phyloP scores from a whole-genome alignment of 345 rosid genomes.

The Pistacia atlantica region DNA sequence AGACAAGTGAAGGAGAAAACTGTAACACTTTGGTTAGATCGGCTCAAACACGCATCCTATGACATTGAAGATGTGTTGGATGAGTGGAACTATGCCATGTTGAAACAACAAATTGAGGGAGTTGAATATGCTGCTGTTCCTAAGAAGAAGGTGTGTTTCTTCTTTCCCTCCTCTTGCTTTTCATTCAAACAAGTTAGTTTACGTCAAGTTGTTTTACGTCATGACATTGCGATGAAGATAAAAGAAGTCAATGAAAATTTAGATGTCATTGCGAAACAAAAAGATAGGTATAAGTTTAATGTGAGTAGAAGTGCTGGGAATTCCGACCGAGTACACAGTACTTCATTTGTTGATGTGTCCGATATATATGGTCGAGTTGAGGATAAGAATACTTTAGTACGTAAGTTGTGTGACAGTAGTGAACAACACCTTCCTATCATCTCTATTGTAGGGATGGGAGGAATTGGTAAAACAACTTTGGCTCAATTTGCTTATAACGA shows the following conservation, averaged over 20 bases:
- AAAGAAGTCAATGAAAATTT: background rate
- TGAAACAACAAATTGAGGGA: background rate
- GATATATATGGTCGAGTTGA: background rate
- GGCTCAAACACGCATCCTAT: background rate
- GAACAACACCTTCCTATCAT: background rate
- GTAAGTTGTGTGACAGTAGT: background rate
- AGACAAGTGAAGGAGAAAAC: background rate
- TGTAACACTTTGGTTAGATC: background rate
- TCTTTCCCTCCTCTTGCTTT: background rate
- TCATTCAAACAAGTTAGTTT: background rate
- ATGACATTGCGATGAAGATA: background rate
- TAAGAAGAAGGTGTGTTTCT: background rate
- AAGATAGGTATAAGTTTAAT: background rate
- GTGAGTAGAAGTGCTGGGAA: too few species aligned
- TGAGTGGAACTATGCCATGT: background rate
- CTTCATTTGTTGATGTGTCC: background rate
- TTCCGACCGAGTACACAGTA: background rate
- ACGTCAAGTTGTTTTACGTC: background rate
- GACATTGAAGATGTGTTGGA: too few species aligned
- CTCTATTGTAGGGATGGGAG: background rate
- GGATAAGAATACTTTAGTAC: background rate
- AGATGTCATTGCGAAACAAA: background rate
- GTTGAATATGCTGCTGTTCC: background rate
- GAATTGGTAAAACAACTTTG: background rate
- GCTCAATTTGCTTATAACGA: background rate